These are phyloP conservation scores for Coemansia asiatica DNA, from an alignment of 192 early-diverging fungal genomes.

Conservation along the genomic window DNA sequence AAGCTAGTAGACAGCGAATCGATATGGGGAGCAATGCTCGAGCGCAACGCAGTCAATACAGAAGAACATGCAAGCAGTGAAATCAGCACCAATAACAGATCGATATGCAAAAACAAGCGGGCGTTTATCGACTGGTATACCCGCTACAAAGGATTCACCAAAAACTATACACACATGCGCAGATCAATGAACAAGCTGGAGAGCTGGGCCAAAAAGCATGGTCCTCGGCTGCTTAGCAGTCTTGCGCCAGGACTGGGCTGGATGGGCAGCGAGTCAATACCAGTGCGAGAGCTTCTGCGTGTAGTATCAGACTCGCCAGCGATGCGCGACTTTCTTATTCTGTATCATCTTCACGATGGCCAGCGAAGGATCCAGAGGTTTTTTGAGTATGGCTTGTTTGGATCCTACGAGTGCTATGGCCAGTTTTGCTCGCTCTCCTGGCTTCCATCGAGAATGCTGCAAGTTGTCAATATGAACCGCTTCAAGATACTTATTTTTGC, in stretches of 20 bases:
- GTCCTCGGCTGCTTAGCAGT: constrained; percentile 25
- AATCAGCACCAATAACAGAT: too few species aligned
- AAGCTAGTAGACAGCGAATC: constrained; percentile 21
- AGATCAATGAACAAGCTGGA: constrained; percentile 24
- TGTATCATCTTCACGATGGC: constrained; percentile 50
- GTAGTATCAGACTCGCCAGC: constrained; percentile 39
- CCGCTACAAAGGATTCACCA: constrained; percentile 31
- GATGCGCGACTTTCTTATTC: constrained; percentile 48
- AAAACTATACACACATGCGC: constrained; percentile 49
- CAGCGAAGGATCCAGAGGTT: constrained; percentile 34
- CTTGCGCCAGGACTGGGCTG: constrained; percentile 41
- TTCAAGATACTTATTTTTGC: constrained; percentile 43
- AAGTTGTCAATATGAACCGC: constrained; percentile 28
- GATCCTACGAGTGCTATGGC: constrained; percentile 48
- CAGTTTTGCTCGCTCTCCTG: constrained; percentile 43
- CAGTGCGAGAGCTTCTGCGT: constrained; percentile 40
- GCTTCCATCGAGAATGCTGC: constrained; percentile 50
- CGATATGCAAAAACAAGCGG: constrained; percentile 20
- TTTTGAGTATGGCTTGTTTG: constrained; percentile 35
- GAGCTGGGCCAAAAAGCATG: constrained; percentile 22
- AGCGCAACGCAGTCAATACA: constrained; percentile 9
- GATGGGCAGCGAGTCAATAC: constrained; percentile 36
- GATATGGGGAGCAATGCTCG: constrained; percentile 36
- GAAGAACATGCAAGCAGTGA: background rate
- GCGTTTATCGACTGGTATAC: constrained; percentile 29